Percentiles rank a stretch among this genome's conserved stretches.
These are phyloP conservation scores for Colletotrichum sojae DNA, from an alignment of 2,329 filamentous ascomycete genomes.

Conservation along the genomic window DNA sequence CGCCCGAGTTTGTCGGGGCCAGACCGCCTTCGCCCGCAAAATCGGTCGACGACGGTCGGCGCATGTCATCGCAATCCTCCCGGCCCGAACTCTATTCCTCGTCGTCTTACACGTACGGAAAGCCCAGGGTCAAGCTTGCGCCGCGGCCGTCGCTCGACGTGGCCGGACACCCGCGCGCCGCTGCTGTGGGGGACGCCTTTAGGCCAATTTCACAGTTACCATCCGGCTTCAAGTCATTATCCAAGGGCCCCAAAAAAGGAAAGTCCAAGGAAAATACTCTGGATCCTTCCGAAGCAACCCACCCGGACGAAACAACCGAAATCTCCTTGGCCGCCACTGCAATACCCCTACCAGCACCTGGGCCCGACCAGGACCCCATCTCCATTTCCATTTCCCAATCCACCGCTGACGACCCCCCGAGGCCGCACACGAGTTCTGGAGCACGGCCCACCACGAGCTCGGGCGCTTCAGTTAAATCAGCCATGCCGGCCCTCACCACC, in stretches of 20 bases:
- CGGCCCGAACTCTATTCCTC: slow-evolving; percentile 66
- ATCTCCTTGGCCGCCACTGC: slow-evolving; percentile 52
- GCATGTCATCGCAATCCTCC: slow-evolving; percentile 67
- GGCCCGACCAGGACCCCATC: slow-evolving; percentile 48
- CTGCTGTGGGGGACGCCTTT: slow-evolving; percentile 63
- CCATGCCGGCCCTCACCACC: slow-evolving; percentile 47
- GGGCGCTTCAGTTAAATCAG: slow-evolving; percentile 58
- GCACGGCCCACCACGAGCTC: slow-evolving; percentile 61
- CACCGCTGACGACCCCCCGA: slow-evolving; percentile 44
- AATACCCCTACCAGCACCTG: slow-evolving; percentile 47
- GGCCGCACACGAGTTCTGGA: slow-evolving; percentile 52
- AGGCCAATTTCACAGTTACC: slow-evolving; percentile 85
- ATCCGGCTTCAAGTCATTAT: slow-evolving; percentile 80
- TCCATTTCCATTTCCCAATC: slow-evolving; percentile 36
- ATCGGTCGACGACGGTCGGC: slow-evolving; percentile 59
- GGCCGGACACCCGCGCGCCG: slow-evolving; percentile 67
- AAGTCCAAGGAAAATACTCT: slow-evolving; percentile 53
- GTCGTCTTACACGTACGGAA: slow-evolving; percentile 66
- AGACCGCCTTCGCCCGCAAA: slow-evolving; percentile 61
- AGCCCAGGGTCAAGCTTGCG: slow-evolving; percentile 89
- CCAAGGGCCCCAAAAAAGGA: slow-evolving; percentile 69
- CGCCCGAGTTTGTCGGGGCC: slow-evolving; percentile 66
- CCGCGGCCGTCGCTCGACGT: slow-evolving; percentile 84
- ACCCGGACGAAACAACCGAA: slow-evolving; percentile 54
- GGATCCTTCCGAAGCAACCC: slow-evolving; percentile 47